Base-by-base conservation (phyloP, 2,329 filamentous ascomycete species). In the Bipolaris sorokiniana region DNA sequence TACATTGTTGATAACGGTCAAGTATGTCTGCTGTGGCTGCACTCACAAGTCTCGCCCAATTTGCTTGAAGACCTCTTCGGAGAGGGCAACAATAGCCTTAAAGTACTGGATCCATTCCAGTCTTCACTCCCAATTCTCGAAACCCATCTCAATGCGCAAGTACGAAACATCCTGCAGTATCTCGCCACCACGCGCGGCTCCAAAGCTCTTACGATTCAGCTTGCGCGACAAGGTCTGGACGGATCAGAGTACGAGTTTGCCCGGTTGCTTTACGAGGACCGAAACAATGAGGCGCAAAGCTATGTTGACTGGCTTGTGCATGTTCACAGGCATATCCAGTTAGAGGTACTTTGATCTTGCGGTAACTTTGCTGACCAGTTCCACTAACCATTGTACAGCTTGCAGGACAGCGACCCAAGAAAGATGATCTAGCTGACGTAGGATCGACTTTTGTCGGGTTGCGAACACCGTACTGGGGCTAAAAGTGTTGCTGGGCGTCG, bases 231-330 rank as follows among this genome's bases (percentile, higher is more conserved):
- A 77, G 93, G 93, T 0, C 83, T 98, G 3, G 95, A 99, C 71
- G 95, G 95, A 0, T 91, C 93, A 3, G 95, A 99, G 77, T 98
- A 92, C 70, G 95, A 99, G 77, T 99, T 98, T 81, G 95, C 95
- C 7, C 83, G 93, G 51, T 82, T 96, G 78, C 78, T 99, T 65
- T 88, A 97, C 31, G 95, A 99, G 78, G 95, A 99, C 73, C 86
- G 95, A 64, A 98, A 98, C 76, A 97, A 97, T 66, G 95, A 99
- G 80, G 95, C 95, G 34, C 93, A 96, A 79, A 96, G 91, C 74
- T 99, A 98, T 77, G 95, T 98, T 33, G 95, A 99, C 79, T 99
- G 95, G 95, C 82, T 99, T 70, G 95, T 99, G 56, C 91, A 97
- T 77, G 84, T 98, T 61, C 95, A 99, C 78, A 89, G 94, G 68